Conservation (phyloP, 164 flowering plant genomes). For the Nymphaea colorata region DNA sequence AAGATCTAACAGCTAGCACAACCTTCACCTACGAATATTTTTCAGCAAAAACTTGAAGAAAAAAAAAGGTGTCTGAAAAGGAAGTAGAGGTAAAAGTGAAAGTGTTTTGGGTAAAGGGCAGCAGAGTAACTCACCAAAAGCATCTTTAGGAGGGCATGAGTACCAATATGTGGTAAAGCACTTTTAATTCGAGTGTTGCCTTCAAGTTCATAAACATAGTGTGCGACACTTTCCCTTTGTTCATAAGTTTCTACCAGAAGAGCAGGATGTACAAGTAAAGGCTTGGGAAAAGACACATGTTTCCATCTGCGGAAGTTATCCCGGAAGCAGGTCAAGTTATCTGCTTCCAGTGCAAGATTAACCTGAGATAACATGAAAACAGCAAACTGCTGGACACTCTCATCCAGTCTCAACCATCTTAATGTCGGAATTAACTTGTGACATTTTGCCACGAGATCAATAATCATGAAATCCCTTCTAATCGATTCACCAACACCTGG, state of each 20-base stretch:
- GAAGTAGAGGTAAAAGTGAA: no score
- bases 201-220: conserved; percentile 58
- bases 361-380: conserved; percentile 95
- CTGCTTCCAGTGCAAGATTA: conserved; percentile 92
- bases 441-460: conserved; percentile 49
- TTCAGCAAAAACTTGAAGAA: no score
- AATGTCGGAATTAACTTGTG: conserved; percentile 54
- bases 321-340: conserved; percentile 74
- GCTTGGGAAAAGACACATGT: conserved; percentile 84
- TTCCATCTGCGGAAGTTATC: conserved; percentile 80
- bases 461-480: conserved; percentile 68
- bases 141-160: conserved; percentile 89
- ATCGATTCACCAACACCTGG: conserved; percentile 87
- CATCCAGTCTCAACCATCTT: conserved; percentile 80
- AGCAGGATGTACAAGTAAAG: conserved; percentile 83
- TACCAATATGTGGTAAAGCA: conserved; percentile 78
- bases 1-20: no score
- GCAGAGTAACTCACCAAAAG: conserved; percentile 44
- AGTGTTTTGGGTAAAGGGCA: no score
- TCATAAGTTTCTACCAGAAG: conserved; percentile 81
- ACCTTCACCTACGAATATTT: no score
- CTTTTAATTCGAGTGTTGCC: conserved; percentile 52
- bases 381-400: conserved; percentile 84
- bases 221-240: conserved; percentile 68
- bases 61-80: no score